Conservation (phyloP, 1,139 yeast species). For the Candida buenavistaensis region DNA sequence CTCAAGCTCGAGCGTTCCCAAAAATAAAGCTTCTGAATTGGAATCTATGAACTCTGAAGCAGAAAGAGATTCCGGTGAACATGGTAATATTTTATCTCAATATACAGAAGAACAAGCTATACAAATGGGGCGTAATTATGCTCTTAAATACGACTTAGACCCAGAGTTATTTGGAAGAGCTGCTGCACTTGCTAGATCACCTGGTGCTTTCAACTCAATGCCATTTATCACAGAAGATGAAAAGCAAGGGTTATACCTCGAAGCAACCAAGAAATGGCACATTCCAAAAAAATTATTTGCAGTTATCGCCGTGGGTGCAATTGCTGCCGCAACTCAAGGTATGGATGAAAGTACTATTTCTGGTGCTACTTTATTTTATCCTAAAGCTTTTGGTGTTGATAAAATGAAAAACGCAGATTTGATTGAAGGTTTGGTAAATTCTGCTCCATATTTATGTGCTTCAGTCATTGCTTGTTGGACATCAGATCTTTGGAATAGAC, state of each 20-base stretch:
- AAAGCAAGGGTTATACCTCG: slow-evolving; percentile 51
- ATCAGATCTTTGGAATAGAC: slow-evolving; percentile 64
- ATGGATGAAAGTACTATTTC: slow-evolving; percentile 89
- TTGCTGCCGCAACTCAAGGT: slow-evolving; percentile 92
- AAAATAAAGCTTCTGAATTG: slow-evolving; percentile 22
- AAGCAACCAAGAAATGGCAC: slow-evolving; percentile 64
- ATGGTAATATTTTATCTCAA: slow-evolving; percentile 61
- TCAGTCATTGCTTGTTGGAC: slow-evolving; percentile 72
- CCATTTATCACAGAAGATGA: slow-evolving; percentile 59
- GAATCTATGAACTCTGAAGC: slow-evolving; percentile 27
- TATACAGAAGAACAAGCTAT: slow-evolving; percentile 65
- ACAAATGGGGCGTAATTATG: slow-evolving; percentile 72
- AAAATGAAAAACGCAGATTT: slow-evolving; percentile 54
- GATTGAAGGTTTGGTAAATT: slow-evolving; percentile 73
- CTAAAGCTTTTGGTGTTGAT: slow-evolving; percentile 52
- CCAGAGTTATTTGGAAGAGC: slow-evolving; percentile 68
- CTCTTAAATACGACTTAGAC: slow-evolving; percentile 60
- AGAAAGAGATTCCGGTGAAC: slow-evolving; percentile 28
- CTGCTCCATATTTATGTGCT: slow-evolving; percentile 81
- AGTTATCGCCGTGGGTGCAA: slow-evolving; percentile 71
- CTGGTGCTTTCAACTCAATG: slow-evolving; percentile 60
- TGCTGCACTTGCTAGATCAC: slow-evolving; percentile 74
- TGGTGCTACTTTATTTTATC: slow-evolving; percentile 78
- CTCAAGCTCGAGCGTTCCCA: slow-evolving; percentile 21
- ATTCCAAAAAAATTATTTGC: slow-evolving; percentile 60